Conservation (phyloP, 495 filamentous ascomycete species). For the Aspergillus sclerotioniger region DNA sequence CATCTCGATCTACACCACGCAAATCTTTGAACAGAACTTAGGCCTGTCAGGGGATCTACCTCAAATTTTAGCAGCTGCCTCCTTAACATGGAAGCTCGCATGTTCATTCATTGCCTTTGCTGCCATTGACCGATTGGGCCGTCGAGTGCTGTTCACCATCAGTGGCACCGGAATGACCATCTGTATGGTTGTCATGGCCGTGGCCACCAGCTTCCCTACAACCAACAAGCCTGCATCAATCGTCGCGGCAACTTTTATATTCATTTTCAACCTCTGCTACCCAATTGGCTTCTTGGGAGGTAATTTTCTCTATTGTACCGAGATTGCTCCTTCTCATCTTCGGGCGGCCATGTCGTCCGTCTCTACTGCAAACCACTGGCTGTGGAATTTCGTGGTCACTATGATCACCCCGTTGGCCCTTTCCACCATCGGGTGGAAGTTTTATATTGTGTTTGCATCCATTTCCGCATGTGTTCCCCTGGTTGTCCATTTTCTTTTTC, state of each 20-base stretch:
- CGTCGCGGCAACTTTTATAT: conserved; percentile 46
- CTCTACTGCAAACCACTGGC: conserved; percentile 51
- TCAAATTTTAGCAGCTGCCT: conserved; percentile 28
- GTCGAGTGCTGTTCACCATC: conserved; percentile 47
- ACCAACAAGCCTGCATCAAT: conserved; percentile 35
- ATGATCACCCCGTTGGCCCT: conserved; percentile 46
- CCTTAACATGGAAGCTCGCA: conserved; percentile 49
- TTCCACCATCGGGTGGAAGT: conserved; percentile 16
- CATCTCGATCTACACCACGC: conserved; percentile 27
- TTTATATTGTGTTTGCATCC: conserved; percentile 25
- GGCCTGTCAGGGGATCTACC: conserved; percentile 19
- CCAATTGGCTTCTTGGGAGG: conserved; percentile 55
- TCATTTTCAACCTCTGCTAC: conserved; percentile 56
- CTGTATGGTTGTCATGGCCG: conserved; percentile 41
- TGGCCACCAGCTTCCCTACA: conserved; percentile 34
- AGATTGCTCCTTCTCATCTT: conserved; percentile 50
- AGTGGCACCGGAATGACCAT: conserved; percentile 43
- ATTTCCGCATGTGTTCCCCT: conserved; percentile 26
- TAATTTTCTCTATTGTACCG: conserved; percentile 56
- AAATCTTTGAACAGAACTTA: conserved; percentile 29
- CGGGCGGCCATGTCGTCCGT: conserved; percentile 52
- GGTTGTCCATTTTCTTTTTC: conserved; percentile 58
- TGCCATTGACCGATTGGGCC: conserved; percentile 48
- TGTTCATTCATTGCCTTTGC: conserved; percentile 43
- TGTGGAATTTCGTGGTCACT: conserved; percentile 59